Base-by-base conservation (phyloP, 768 basidiomycete genomes). In the Hygrocybe coccinea region DNA sequence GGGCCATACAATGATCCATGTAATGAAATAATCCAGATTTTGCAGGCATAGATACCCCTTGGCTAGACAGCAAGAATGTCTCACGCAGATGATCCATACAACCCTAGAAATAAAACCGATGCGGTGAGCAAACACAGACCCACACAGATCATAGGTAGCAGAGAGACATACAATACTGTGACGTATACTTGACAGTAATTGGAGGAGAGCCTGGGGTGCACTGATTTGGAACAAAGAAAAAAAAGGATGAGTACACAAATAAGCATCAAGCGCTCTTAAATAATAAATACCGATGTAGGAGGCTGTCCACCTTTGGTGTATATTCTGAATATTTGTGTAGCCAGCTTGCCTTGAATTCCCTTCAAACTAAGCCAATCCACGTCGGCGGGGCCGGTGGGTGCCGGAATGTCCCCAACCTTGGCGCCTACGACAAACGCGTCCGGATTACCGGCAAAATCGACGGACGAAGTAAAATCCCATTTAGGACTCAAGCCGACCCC, bases 291-390 rank as follows among this genome's bases (percentile, higher is more conserved):
- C 33, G 77, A 71, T 21, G 78, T 60, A 33, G 84, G 83, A 38
- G 84, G 77, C 45, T 78, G 77, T 14, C 85, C 84, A 12, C 73
- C 77, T 5, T 69, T 62, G 15, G 82, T 86, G 58, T 80, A 69
- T 3, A 79, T 67, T 41, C 85, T 72, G 67, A 78, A 85, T 2
- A 85, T 68, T 54, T 71, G 62, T 33, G 67, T 73, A 0, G 84
- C 83, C 35, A 85, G 67, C 2, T 67, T 61, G 1, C 84, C 86
- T 24, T 73, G 48, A 3, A 81, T 68, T 22, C 59, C 64, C n/a
- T 68, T 72, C 19, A 88, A 63, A 59, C 75, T 67, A 3, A 86
- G 68, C 80, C 81, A 85, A 56, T 83, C 79, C 22, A 87, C 72
- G 60, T 85, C 76, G 34, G 65, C 51, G 1, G 64, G 44, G 17